Evolutionary conservation across 192 early-diverging fungal genomes (phyloP), one percentile per base, ranked within the genome.

Genomic region (Backusella morwellensis): DNA sequence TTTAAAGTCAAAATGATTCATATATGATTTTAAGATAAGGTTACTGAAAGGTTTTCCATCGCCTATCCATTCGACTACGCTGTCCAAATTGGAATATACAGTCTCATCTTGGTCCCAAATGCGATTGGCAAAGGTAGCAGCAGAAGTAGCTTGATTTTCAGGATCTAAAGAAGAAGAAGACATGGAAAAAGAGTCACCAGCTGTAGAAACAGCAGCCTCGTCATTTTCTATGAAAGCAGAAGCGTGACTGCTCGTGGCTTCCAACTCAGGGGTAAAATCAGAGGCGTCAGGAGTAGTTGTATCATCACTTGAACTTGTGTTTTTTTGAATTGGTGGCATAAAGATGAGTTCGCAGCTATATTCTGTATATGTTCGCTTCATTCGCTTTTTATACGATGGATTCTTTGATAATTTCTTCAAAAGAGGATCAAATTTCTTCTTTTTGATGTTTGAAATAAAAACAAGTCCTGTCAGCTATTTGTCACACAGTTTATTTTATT

Each of bases 41-140:
- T 42, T 59, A 14, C 77, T 78, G 17, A 68, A 69, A n/a, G 80
- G 73, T 75, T 78, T 75, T 19, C 80, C 77, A 19, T 77, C 54
- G 14, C 80, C 80, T 21, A 82, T 68, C 80, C 80, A 82, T 67
- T 82, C 77, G 9, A 73, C 80, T 19, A 82, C 74, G 19, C 54
- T 50, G 2, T 82, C 79, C 38, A 80, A 41, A 44, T 76, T 63
- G 15, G 50, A 7, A 44, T 75, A 71, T 6, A 82, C 77, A 1
- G 77, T 56, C n/a, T 70, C 67, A 17, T 82, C 80, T 73, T 78
- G 68, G 59, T 78, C 73, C 80, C 80, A 82, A 35, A 82, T 77
- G 32, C 80, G 67, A 29, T 63, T 34, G 14, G 80, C 80, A 63
- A 29, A 63, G 26, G 56, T 63, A 26, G 56, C 23, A 63, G 56